These are phyloP conservation scores for Euphrasia arctica DNA, from an alignment of 305 asterid genomes.

Conservation along the genomic window DNA sequence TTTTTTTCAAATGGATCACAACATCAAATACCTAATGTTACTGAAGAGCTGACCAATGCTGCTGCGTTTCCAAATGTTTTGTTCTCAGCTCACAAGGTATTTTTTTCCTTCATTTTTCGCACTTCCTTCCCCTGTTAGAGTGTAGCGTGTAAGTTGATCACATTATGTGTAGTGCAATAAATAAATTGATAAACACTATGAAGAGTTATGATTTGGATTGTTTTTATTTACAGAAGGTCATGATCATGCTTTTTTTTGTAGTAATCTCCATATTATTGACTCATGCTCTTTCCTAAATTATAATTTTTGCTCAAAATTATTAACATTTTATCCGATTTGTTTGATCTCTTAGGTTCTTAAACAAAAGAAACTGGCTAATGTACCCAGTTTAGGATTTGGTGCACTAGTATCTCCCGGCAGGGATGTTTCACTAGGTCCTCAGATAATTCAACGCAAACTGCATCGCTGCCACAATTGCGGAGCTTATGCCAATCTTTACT, in stretches of 20 bases:
- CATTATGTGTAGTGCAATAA: neutral
- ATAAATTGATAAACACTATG: neutral
- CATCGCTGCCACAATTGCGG: constrained; percentile 92
- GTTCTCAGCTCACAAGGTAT: constrained; percentile 92
- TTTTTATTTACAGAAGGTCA: neutral
- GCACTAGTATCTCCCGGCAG: constrained; percentile 85
- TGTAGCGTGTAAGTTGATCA: too few species aligned
- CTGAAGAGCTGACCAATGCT: constrained; percentile 50
- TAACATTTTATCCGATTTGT: constrained; percentile 19
- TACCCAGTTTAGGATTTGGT: constrained; percentile 90
- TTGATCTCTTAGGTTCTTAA: constrained; percentile 60
- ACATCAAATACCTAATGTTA: constrained; percentile 46
- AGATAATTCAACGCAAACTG: constrained; percentile 82
- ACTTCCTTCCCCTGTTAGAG: too few species aligned
- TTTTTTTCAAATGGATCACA: constrained; percentile 68
- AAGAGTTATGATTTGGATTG: neutral
- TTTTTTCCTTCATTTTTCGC: neutral
- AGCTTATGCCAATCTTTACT: constrained; percentile 84
- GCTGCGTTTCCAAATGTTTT: constrained; percentile 65
- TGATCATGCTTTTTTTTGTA: too few species aligned
- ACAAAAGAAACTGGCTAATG: constrained; percentile 78
- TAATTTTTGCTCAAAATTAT: neutral
- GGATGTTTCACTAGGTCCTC: constrained; percentile 86
- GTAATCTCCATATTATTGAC: too few species aligned
- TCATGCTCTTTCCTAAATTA: neutral